Conservation (phyloP, 208 protist genomes). For the Naegleria gruberi region DNA sequence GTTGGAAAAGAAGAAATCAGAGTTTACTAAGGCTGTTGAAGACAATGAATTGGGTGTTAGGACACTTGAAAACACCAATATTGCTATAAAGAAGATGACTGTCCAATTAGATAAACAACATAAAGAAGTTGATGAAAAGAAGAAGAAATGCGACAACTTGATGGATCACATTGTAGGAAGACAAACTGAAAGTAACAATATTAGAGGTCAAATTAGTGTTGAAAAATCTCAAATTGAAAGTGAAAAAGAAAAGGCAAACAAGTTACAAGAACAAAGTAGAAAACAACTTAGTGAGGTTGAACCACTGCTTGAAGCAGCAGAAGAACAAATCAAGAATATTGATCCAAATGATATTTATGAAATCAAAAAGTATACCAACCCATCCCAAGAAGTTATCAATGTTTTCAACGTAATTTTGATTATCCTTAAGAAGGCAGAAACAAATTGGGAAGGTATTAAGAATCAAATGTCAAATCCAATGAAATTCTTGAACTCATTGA, state of each 20-base stretch:
- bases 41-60: constrained; percentile 56
- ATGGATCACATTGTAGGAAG: constrained; percentile 37
- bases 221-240: constrained; percentile 77
- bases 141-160: constrained; percentile 91
- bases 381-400: constrained; percentile 80
- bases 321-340: constrained; percentile 87
- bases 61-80: constrained; percentile 53
- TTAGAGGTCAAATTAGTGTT: not conserved
- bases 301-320: constrained; percentile 86
- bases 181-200: not conserved
- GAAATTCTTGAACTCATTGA: constrained; percentile 88
- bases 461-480: constrained; percentile 78
- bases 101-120: constrained; percentile 62
- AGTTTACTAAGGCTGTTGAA: constrained; percentile 48
- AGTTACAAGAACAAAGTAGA: constrained; percentile 87
- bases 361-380: constrained; percentile 91
- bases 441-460: constrained; percentile 92
- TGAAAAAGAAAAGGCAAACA: constrained; percentile 87
- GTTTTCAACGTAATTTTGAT: constrained; percentile 93
- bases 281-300: constrained; percentile 87
- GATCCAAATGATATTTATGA: constrained; percentile 95
- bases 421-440: constrained; percentile 72
- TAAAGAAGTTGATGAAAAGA: constrained; percentile 44
- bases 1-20: constrained; percentile 78
- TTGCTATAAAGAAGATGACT: constrained; percentile 56